Conservation (phyloP, 2,329 filamentous ascomycete genomes). For the Colletotrichum sp. region DNA sequence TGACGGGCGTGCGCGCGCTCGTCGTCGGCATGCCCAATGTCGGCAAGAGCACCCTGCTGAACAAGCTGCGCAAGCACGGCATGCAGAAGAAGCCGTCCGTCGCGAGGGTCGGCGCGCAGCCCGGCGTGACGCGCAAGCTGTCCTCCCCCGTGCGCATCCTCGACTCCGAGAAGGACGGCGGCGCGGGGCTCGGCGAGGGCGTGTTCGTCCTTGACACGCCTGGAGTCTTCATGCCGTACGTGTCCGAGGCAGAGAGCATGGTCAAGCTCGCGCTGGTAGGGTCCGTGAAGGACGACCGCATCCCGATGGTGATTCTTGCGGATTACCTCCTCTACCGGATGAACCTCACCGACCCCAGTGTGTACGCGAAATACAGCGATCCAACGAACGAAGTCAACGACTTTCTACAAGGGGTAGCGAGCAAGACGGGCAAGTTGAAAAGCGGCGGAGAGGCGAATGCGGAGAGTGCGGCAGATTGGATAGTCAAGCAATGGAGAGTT, state of each 20-base stretch:
- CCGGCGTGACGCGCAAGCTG: constrained; percentile 88
- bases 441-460: constrained; percentile 74
- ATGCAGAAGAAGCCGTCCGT: constrained; percentile 66
- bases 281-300: constrained; percentile 87
- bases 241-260: constrained; percentile 86
- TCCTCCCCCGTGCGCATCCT: constrained; percentile 81
- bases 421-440: constrained; percentile 75
- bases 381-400: constrained; percentile 86
- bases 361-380: constrained; percentile 66
- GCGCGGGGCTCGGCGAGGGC: constrained; percentile 50
- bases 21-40: constrained; percentile 98
- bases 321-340: constrained; percentile 90
- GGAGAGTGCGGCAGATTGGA: constrained; percentile 77
- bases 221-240: constrained; percentile 93
- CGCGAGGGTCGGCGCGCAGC: constrained; percentile 82
- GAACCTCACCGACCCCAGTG: constrained; percentile 67
- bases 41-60: constrained; percentile 94
- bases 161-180: constrained; percentile 26
- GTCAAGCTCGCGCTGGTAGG: constrained; percentile 92
- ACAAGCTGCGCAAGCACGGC: constrained; percentile 76
- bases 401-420: constrained; percentile 74
- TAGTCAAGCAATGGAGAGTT: constrained; percentile 81
- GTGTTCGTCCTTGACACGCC: constrained; percentile 92
- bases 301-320: constrained; percentile 77
- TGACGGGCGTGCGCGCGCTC: constrained; percentile 85